Conservation (phyloP, 2,329 filamentous ascomycete genomes). For the Microdochium trichocladiopsis region DNA sequence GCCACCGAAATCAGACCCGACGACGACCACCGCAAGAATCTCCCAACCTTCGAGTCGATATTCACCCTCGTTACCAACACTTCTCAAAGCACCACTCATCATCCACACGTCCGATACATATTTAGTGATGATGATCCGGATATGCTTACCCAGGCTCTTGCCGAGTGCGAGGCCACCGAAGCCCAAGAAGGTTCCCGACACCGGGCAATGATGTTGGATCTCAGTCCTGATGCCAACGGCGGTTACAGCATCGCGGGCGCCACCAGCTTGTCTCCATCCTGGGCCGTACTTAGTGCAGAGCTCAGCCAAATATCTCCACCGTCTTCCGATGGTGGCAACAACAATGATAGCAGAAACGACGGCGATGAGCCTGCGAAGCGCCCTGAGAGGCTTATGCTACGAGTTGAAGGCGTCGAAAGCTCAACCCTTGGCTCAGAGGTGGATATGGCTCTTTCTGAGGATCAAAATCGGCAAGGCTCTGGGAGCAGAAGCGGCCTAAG, state of each 20-base stretch:
- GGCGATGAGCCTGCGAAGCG: conserved; percentile 10
- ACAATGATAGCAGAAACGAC: conserved; percentile 24
- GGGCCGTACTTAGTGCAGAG: conserved; percentile 49
- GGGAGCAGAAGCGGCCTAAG: conserved; percentile 20
- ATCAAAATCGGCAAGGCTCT: conserved; percentile 15
- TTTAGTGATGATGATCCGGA: conserved; percentile 89
- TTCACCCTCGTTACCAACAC: conserved; percentile 79
- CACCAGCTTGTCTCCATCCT: conserved; percentile 66
- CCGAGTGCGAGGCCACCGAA: conserved; percentile 22
- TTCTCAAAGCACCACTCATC: conserved; percentile 65
- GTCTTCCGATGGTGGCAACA: conserved; percentile 18
- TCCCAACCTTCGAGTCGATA: conserved; percentile 62
- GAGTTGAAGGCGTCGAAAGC: conserved; percentile 48
- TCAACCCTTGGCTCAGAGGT: conserved; percentile 25
- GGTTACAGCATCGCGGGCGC: conserved; percentile 56
- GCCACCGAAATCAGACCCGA: background rate
- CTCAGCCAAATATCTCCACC: conserved; percentile 32
- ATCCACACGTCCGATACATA: conserved; percentile 85
- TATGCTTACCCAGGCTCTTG: conserved; percentile 61
- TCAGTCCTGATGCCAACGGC: conserved; percentile 32
- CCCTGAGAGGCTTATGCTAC: conserved; percentile 48
- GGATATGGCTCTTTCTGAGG: conserved; percentile 19
- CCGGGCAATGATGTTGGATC: conserved; percentile 49
- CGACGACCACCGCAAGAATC: conserved; percentile 2
- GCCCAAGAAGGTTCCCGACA: conserved; percentile 19